Evolutionary conservation across 179 eudicot species (phyloP).

Genomic region (Silene vulgaris): DNA sequence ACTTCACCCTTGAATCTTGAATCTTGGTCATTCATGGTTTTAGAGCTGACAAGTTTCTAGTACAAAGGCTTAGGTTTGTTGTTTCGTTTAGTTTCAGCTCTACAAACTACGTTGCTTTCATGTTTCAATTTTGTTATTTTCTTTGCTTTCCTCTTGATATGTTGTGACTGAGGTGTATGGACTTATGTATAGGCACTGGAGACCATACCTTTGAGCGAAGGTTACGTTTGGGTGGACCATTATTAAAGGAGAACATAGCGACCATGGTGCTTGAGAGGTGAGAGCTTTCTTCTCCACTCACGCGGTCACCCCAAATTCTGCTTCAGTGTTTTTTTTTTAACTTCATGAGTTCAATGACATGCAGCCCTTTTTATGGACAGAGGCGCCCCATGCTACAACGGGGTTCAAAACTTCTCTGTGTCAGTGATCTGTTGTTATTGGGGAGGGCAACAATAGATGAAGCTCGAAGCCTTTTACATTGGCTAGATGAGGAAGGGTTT

Average conservation of each 20-base stretch:
- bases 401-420: slow-evolving; percentile 86
- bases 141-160: slow-evolving; percentile 2
- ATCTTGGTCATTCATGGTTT: background rate
- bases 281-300: slow-evolving; percentile 15
- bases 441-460: slow-evolving; percentile 96
- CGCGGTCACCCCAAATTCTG: background rate
- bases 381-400: slow-evolving; percentile 86
- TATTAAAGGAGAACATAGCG: slow-evolving; percentile 87
- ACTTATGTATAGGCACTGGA: slow-evolving; percentile 66
- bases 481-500: slow-evolving; percentile 86
- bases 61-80: background rate
- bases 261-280: slow-evolving; percentile 99
- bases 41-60: background rate
- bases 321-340: background rate
- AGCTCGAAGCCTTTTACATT: slow-evolving; percentile 79
- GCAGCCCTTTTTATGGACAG: slow-evolving; percentile 94
- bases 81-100: background rate
- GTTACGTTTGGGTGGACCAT: slow-evolving; percentile 88
- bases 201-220: slow-evolving; percentile 94
- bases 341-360: background rate
- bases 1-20: background rate
- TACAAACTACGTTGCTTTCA: background rate
- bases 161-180: slow-evolving; percentile 20
- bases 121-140: background rate
- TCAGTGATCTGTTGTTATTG: slow-evolving; percentile 80